Conservation (phyloP, 768 basidiomycete genomes). For the Dictyophora rubrovolvata region DNA sequence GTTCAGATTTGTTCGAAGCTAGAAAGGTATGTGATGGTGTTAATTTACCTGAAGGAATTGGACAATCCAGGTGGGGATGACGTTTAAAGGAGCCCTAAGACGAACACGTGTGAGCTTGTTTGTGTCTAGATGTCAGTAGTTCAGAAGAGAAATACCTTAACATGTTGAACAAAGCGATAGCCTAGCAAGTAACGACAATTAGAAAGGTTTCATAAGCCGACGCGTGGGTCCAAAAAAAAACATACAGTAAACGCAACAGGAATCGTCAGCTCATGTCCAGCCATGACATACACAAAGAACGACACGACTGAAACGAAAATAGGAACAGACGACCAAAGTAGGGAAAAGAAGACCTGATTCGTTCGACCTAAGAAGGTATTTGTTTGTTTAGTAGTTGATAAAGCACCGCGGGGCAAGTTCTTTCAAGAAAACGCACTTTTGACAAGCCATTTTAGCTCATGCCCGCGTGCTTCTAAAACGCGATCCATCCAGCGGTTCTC, state of each 20-base stretch:
- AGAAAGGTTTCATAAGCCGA: background rate
- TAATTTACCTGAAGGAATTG: slow-evolving; percentile 49
- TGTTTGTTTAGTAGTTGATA: background rate
- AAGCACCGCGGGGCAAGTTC: too few species aligned
- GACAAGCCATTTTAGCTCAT: slow-evolving; percentile 57
- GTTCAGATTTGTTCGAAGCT: background rate
- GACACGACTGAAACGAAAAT: slow-evolving; percentile 72
- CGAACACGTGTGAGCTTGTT: background rate
- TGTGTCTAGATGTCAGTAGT: background rate
- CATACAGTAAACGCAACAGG: slow-evolving; percentile 75
- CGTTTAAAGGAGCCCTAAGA: slow-evolving; percentile 55
- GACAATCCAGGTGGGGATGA: slow-evolving; percentile 73
- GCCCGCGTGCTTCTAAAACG: slow-evolving; percentile 50
- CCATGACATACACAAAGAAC: slow-evolving; percentile 64
- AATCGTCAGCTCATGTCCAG: slow-evolving; percentile 66
- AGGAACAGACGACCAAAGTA: slow-evolving; percentile 68
- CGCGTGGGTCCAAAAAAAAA: slow-evolving; percentile 6
- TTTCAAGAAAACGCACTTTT: slow-evolving; percentile 1
- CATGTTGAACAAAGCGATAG: slow-evolving; percentile 82
- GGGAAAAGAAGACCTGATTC: slow-evolving; percentile 61
- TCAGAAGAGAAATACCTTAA: slow-evolving; percentile 38
- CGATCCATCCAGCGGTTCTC: slow-evolving; percentile 66
- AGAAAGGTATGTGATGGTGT: background rate
- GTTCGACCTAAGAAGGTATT: slow-evolving; percentile 38
- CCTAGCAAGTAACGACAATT: slow-evolving; percentile 22